Evolutionary conservation across 331 rosid species (phyloP).

Genomic region (Pyrus hybrid): DNA sequence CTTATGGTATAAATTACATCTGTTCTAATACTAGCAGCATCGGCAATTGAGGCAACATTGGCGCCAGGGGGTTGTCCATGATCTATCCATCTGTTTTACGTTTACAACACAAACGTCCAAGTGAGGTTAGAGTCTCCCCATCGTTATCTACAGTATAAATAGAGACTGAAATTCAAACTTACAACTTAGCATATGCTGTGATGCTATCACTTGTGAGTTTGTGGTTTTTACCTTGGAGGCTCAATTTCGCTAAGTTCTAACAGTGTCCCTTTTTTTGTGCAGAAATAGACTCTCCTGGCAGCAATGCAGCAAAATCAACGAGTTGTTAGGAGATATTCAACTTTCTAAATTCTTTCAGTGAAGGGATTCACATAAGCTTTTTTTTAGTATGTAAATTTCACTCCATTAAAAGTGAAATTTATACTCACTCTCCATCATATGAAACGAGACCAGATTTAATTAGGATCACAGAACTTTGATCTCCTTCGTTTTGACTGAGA

Average conservation of each 20-base stretch:
- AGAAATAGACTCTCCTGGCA: conserved; percentile 70
- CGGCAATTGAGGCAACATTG: conserved; percentile 80
- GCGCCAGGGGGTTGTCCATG: conserved; percentile 90
- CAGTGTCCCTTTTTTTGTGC: conserved; percentile 56
- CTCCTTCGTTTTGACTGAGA: conserved; percentile 34
- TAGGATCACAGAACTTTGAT: conserved; percentile 26
- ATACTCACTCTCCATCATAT: conserved; percentile 61
- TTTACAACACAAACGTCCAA: conserved; percentile 26
- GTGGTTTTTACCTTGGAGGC: conserved; percentile 67
- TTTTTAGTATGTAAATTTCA: not conserved
- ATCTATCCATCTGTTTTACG: conserved; percentile 82
- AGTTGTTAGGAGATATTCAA: conserved; percentile 8
- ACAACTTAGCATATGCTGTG: not conserved
- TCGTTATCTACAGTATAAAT: conserved; percentile 11
- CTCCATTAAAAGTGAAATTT: not conserved
- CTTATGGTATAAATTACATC: conserved; percentile 79
- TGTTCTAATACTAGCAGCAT: conserved; percentile 51
- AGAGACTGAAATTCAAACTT: conserved; percentile 9
- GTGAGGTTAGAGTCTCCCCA: conserved; percentile 36
- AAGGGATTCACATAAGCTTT: conserved; percentile 8
- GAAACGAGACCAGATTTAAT: conserved; percentile 59
- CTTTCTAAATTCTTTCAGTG: not conserved
- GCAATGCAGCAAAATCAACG: conserved; percentile 22
- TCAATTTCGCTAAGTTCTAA: conserved; percentile 55
- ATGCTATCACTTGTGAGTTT: conserved; percentile 7